Percentiles rank a stretch among this genome's conserved stretches.
Evolutionary conservation across 257 asterid species (phyloP).

Genomic region (Sherardia arvensis): DNA sequence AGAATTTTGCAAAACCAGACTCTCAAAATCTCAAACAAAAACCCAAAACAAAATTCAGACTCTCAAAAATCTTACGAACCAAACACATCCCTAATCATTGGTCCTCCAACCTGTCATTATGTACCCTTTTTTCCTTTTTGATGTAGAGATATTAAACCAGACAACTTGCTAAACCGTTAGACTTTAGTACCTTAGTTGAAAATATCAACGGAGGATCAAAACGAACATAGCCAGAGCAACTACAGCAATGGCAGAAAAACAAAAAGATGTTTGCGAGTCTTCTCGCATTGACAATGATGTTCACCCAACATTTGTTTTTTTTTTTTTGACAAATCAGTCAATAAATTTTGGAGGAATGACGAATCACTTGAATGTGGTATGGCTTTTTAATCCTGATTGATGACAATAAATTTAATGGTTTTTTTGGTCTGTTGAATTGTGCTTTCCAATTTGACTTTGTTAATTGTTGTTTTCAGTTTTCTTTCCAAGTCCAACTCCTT

Average conservation of each 20-base stretch:
- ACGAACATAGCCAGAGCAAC: conserved; percentile 89
- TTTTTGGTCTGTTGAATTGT: background rate
- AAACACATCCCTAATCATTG: too few species aligned
- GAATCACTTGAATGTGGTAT: background rate
- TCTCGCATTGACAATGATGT: conserved; percentile 6
- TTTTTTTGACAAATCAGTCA: background rate
- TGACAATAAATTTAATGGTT: background rate
- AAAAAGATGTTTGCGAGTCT: conserved; percentile 84
- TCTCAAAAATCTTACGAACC: too few species aligned
- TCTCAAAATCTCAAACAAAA: too few species aligned
- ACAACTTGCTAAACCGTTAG: conserved; percentile 94
- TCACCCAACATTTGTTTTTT: too few species aligned
- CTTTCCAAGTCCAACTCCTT: background rate
- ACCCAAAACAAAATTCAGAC: too few species aligned
- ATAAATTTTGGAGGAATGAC: too few species aligned
- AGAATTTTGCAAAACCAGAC: too few species aligned
- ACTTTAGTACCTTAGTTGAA: conserved; percentile 75
- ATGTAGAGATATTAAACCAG: too few species aligned
- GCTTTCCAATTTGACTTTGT: background rate
- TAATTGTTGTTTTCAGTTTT: background rate
- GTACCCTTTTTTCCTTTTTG: too few species aligned
- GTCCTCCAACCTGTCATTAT: conserved; percentile 14
- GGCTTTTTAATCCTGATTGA: background rate
- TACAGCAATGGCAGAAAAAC: conserved; percentile 98
- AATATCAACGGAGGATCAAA: conserved; percentile 38